Percentiles rank a stretch among this genome's conserved stretches.
phyloP scores from a whole-genome alignment of 768 basidiomycete species.

The Amanita polypyramis region DNA sequence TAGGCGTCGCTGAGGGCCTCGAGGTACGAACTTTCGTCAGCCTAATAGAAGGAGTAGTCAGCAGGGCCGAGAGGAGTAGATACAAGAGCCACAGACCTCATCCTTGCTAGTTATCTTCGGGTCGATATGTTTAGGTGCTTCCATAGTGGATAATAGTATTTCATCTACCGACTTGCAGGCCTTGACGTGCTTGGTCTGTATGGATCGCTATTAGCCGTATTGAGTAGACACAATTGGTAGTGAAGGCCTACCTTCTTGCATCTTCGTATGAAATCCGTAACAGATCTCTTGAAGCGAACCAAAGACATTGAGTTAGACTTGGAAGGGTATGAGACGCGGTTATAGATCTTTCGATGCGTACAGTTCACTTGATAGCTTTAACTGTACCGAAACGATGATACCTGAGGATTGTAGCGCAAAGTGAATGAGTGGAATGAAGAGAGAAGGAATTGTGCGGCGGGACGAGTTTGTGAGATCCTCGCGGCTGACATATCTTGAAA shows the following conservation, averaged over 20 bases:
- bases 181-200: slow-evolving; percentile 2
- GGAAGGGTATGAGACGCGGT: not conserved
- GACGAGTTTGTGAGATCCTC: not conserved
- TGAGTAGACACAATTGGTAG: not conserved
- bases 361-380: not conserved
- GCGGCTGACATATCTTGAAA: slow-evolving; percentile 6
- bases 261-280: slow-evolving; percentile 6
- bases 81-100: not conserved
- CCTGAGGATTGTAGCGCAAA: not conserved
- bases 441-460: not conserved
- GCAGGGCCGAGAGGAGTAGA: not conserved
- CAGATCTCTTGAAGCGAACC: slow-evolving; percentile 3
- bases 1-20: slow-evolving; percentile 4
- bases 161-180: slow-evolving; percentile 2
- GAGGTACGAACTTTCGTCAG: not conserved
- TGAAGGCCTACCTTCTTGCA: slow-evolving; percentile 4
- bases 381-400: not conserved
- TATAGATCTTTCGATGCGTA: not conserved
- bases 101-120: not conserved
- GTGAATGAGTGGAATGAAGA: not conserved
- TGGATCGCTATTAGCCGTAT: not conserved
- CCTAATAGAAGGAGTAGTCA: not conserved
- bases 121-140: not conserved
- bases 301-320: slow-evolving; percentile 2
- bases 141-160: not conserved